Evolutionary conservation across 371 early-diverging fungal genomes (phyloP), one percentile per base, ranked within the genome.

Genomic region (Mortierella sp.): DNA sequence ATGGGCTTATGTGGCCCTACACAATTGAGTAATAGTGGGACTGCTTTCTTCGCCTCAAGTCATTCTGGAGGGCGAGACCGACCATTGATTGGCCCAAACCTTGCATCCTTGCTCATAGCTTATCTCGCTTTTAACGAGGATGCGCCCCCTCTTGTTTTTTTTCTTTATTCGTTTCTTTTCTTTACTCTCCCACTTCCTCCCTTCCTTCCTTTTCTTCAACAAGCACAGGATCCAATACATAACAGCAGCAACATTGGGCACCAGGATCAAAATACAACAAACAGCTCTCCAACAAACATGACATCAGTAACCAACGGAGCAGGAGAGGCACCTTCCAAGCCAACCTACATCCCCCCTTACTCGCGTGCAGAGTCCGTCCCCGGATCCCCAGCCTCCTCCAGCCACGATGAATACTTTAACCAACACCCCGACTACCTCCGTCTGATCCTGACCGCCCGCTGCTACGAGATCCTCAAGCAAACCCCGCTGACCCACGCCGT

Each of bases 401-500:
- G 14, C 48, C 61, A 61, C 76, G 5, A 19, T 0, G 28, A 55
- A 9, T 31, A 59, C 34, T 31, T 59, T 16, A 31, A 73, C 11
- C 70, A 71, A 51, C 43, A 88, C n/a, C 95, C 95, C 4, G 98
- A 98, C 89, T 98, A 98, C 88, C 89, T 98, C 61, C 93, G 94
- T 54, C 82, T 98, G 88, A 97, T 97, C 79, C 92, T 98, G 75
- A 97, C 95, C 11, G 95, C 98, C 2, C 93, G 95, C 31, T 96
- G 96, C 28, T 97, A 97, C 85, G 97, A 99, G 77, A 95, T 98
- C 51, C 93, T 97, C 78, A 90, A 92, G n/a, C 97, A 98, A 84
- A 95, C 98, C 0, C 98, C 98, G 43, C 91, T 98, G 31, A 93
- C 93, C 71, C 89, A 90, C 31, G 98, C 98, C 24, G 82, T 89